Evolutionary conservation across 1,139 yeast genomes (phyloP).

Genomic region (Debaryomyces coudertii): DNA sequence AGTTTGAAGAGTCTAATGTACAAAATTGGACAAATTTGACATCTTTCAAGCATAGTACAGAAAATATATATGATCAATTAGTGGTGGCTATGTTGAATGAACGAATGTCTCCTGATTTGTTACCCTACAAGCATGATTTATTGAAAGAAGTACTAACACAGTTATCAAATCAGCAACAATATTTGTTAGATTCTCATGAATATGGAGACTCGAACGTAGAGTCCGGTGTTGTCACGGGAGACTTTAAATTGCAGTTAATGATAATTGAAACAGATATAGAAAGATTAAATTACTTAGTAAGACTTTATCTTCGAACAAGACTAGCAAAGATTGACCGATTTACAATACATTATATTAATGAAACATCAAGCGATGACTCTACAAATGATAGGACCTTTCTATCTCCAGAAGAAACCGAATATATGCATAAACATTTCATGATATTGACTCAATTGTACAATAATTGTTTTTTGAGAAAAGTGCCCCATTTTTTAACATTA

Average conservation of each 20-base stretch:
- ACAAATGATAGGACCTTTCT: constrained; percentile 35
- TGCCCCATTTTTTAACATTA: constrained; percentile 70
- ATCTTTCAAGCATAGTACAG: constrained; percentile 14
- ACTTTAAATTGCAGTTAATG: constrained; percentile 77
- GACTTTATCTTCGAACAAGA: constrained; percentile 81
- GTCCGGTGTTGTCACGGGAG: constrained; percentile 49
- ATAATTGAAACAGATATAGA: constrained; percentile 92
- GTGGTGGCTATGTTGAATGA: constrained; percentile 81
- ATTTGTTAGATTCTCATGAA: constrained; percentile 62
- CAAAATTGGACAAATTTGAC: constrained; percentile 19
- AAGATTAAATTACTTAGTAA: constrained; percentile 74
- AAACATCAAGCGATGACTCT: constrained; percentile 26
- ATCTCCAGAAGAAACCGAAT: constrained; percentile 63
- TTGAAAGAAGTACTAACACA: constrained; percentile 59
- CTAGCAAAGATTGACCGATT: constrained; percentile 71
- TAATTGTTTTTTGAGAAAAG: constrained; percentile 61
- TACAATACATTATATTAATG: constrained; percentile 56
- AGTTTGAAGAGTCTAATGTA: constrained; percentile 46
- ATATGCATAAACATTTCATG: constrained; percentile 64
- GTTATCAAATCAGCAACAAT: constrained; percentile 71
- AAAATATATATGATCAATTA: constrained; percentile 44
- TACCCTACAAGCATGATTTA: constrained; percentile 67
- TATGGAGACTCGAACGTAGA: constrained; percentile 48
- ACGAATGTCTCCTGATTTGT: constrained; percentile 79
- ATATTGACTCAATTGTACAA: constrained; percentile 69